Percentiles rank a stretch among this genome's conserved stretches.
Conservation (phyloP, 805 yeast genomes). For the Spathaspora arborariae region DNA sequence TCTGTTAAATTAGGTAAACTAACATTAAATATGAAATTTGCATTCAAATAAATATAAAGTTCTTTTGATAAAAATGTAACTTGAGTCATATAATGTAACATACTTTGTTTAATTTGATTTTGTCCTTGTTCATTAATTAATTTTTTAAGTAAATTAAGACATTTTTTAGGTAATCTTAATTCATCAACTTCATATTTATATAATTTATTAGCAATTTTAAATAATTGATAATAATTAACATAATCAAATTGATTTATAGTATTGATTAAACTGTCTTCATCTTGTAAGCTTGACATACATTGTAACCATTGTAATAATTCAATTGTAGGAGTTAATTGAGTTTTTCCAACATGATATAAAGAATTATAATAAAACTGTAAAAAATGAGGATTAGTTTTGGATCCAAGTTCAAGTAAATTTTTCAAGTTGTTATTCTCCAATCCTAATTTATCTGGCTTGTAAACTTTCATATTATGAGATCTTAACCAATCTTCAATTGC, state of each 20-base stretch:
- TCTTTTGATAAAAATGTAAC: slow-evolving; percentile 37
- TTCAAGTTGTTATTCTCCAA: slow-evolving; percentile 13
- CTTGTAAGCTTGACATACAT: slow-evolving; percentile 67
- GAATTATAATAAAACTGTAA: slow-evolving; percentile 62
- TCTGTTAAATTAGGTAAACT: slow-evolving; percentile 73
- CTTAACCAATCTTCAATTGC: slow-evolving; percentile 93
- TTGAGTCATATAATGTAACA: slow-evolving; percentile 39
- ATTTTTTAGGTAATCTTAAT: slow-evolving; percentile 48
- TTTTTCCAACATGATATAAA: slow-evolving; percentile 59
- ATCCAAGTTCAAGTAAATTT: slow-evolving; percentile 24
- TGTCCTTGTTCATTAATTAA: slow-evolving; percentile 37
- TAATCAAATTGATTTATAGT: slow-evolving; percentile 51
- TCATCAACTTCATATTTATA: slow-evolving; percentile 87
- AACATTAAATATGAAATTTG: slow-evolving; percentile 50
- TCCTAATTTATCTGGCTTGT: slow-evolving; percentile 19
- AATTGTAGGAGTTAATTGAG: slow-evolving; percentile 66
- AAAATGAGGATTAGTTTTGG: slow-evolving; percentile 40
- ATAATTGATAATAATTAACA: slow-evolving; percentile 66
- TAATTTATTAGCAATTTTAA: slow-evolving; percentile 59
- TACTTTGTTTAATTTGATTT: slow-evolving; percentile 22
- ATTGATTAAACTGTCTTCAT: slow-evolving; percentile 57
- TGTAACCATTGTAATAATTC: slow-evolving; percentile 90
- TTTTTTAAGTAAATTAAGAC: slow-evolving; percentile 24
- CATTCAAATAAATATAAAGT: slow-evolving; percentile 46
- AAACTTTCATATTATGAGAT: slow-evolving; percentile 50